Conservation (phyloP, 1,139 yeast genomes). For the Candida glucosophila region DNA sequence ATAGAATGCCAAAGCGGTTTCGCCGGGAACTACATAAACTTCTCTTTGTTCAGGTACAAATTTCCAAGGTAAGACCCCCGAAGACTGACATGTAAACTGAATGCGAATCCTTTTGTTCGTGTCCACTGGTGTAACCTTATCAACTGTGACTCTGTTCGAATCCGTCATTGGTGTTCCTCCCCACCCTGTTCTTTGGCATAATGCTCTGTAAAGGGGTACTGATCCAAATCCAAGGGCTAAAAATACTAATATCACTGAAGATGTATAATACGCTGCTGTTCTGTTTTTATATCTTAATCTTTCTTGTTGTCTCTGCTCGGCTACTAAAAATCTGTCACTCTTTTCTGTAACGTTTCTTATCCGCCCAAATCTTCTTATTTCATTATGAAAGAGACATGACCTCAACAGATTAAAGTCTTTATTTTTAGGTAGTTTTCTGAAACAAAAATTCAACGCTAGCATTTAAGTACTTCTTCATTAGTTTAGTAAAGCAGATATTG, state of each 20-base stretch:
- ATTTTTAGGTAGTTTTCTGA: too few species aligned
- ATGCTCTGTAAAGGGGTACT: constrained; percentile 85
- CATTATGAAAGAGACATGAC: too few species aligned
- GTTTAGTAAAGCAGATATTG: too few species aligned
- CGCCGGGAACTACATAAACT: constrained; percentile 93
- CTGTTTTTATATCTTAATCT: constrained; percentile 24
- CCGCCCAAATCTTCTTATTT: too few species aligned
- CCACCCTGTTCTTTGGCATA: constrained; percentile 94
- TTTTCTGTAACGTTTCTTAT: too few species aligned
- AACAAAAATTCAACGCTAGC: too few species aligned
- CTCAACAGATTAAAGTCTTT: too few species aligned
- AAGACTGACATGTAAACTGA: constrained; percentile 85
- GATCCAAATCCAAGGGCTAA: constrained; percentile 83
- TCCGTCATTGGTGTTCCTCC: constrained; percentile 96
- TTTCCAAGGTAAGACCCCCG: constrained; percentile 90
- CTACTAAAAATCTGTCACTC: constrained; percentile 2
- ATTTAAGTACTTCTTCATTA: too few species aligned
- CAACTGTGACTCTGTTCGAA: constrained; percentile 68
- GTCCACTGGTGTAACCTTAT: constrained; percentile 81
- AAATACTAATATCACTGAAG: constrained; percentile 63
- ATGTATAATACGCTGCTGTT: constrained; percentile 64
- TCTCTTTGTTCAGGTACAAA: constrained; percentile 93
- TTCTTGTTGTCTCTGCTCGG: constrained; percentile 17
- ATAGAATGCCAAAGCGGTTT: constrained; percentile 93
- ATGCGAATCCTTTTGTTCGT: constrained; percentile 74